Base-by-base conservation (phyloP, 1,284 basidiomycete species). In the Neotropicomus parvogracilis region DNA sequence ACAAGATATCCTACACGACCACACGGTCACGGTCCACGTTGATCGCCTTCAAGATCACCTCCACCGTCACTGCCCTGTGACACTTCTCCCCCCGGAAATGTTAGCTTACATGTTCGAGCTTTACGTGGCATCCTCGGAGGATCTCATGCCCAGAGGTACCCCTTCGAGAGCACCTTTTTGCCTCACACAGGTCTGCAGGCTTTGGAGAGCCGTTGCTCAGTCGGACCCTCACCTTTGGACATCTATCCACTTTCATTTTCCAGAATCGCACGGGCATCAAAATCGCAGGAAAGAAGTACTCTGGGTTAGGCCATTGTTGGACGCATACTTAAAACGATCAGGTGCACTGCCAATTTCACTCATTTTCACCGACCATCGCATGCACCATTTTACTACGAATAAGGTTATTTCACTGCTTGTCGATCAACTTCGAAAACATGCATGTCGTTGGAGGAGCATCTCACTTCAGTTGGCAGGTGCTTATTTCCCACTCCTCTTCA, bases 191-290 rank as follows among this genome's bases (percentile, higher is more conserved):
- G 56, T 59, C 17, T 61, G 59, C 40, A 47, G 13, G 13, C 38
- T 28, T 14, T 60, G 60, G 61, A 53, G 21, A 20, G 36, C 46
- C 4, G 4, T 52, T 3, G 49, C 20, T 0, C 49, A 57, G 32
- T 57, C 52, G 13, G 35, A 59, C 6, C 48, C 54, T 6, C 28
- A 20, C 6, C 54, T 63, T n/a, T 63, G 59, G 61, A 49, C 48
- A 2, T 46, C 42, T 36, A 46, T 63, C 28, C 29, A 41, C 4
- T 14, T 60, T 12, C 26, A 47, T 35, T 53, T 63, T 20, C 40
- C 42, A 8, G 46, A 40, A 0, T 36, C 40, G 8, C 13, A 14
- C 11, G 7, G 24, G 24, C 4, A 24, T 8, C 24, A 11, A 11
- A 13, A 20, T 5, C 47, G 45, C 0, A n/a, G 35, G 14, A 17